phyloP scores from a whole-genome alignment of 2,329 filamentous ascomycete species.

The Colletotrichum tanaceti region DNA sequence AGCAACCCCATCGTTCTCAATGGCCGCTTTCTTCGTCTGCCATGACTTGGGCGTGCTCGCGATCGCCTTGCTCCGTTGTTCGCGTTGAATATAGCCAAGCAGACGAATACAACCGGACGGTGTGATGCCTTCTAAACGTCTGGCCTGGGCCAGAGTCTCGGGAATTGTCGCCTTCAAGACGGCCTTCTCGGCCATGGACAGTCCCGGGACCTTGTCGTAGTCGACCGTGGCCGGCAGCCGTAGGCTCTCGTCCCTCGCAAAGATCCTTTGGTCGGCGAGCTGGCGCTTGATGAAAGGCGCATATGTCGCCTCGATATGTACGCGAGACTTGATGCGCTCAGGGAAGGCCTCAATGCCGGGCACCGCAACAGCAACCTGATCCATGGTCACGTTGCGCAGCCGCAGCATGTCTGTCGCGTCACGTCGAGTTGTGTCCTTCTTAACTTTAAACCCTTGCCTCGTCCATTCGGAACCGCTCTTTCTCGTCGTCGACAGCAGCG shows the following conservation, averaged over 20 bases:
- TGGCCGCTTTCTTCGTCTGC: neutral
- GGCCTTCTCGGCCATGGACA: slow-evolving; percentile 83
- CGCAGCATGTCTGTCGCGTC: slow-evolving; percentile 85
- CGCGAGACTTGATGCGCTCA: slow-evolving; percentile 71
- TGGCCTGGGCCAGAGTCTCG: slow-evolving; percentile 88
- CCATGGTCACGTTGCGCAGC: slow-evolving; percentile 68
- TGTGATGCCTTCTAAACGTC: slow-evolving; percentile 84
- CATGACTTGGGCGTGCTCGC: neutral
- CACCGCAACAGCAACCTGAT: slow-evolving; percentile 68
- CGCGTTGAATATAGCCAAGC: slow-evolving; percentile 68
- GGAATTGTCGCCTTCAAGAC: slow-evolving; percentile 77
- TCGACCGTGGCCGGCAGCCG: slow-evolving; percentile 79
- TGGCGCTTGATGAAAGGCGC: slow-evolving; percentile 87
- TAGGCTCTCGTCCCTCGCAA: slow-evolving; percentile 81
- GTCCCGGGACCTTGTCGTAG: slow-evolving; percentile 77
- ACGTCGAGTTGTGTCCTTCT: slow-evolving; percentile 73
- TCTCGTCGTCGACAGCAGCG: slow-evolving; percentile 67
- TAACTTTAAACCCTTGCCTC: slow-evolving; percentile 74
- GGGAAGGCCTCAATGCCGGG: slow-evolving; percentile 67
- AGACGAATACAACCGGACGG: slow-evolving; percentile 70
- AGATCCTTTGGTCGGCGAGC: slow-evolving; percentile 70
- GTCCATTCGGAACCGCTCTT: slow-evolving; percentile 75
- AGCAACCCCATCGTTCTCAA: neutral
- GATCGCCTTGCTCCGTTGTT: slow-evolving; percentile 27
- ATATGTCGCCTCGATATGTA: slow-evolving; percentile 86